Evolutionary conservation across 495 filamentous ascomycete species (phyloP).

Genomic region (Penicillium turbatum): DNA sequence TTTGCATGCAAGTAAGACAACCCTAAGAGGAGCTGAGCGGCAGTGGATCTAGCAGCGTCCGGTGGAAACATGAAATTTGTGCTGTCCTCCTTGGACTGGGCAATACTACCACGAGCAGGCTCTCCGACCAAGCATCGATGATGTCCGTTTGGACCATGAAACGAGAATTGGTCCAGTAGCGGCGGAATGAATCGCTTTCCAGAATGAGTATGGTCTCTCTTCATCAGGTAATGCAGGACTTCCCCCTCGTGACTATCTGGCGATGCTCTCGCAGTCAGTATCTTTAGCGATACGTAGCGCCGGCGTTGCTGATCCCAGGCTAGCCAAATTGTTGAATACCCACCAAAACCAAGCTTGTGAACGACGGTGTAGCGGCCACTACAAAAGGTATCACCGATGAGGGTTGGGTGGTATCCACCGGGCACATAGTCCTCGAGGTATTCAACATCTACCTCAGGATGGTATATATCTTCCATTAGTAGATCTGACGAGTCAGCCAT

Average conservation of each 20-base stretch:
- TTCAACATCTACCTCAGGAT: constrained; percentile 21
- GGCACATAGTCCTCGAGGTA: constrained; percentile 26
- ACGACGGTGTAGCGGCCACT: constrained; percentile 80
- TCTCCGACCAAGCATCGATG: constrained; percentile 29
- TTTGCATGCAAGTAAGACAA: constrained; percentile 22
- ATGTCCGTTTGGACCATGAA: constrained; percentile 29
- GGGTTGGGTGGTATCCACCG: constrained; percentile 79
- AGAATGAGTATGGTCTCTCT: constrained; percentile 10
- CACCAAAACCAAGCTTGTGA: constrained; percentile 82
- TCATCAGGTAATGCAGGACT: constrained; percentile 14
- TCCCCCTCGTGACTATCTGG: constrained; percentile 15
- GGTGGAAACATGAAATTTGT: constrained; percentile 25
- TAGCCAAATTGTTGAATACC: constrained; percentile 85
- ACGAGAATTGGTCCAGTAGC: constrained; percentile 23
- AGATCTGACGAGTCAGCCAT: constrained; percentile 1
- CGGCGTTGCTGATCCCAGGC: constrained; percentile 24
- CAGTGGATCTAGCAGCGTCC: constrained; percentile 25
- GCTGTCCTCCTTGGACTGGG: constrained; percentile 26
- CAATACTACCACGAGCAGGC: constrained; percentile 26
- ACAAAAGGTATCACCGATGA: constrained; percentile 77
- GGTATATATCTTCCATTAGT: constrained; percentile 11
- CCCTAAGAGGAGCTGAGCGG: constrained; percentile 23
- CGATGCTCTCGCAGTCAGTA: constrained; percentile 18
- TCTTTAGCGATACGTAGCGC: constrained; percentile 23
- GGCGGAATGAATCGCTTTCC: constrained; percentile 20